Conservation (phyloP, 495 filamentous ascomycete genomes). For the Copromyces sp. region DNA sequence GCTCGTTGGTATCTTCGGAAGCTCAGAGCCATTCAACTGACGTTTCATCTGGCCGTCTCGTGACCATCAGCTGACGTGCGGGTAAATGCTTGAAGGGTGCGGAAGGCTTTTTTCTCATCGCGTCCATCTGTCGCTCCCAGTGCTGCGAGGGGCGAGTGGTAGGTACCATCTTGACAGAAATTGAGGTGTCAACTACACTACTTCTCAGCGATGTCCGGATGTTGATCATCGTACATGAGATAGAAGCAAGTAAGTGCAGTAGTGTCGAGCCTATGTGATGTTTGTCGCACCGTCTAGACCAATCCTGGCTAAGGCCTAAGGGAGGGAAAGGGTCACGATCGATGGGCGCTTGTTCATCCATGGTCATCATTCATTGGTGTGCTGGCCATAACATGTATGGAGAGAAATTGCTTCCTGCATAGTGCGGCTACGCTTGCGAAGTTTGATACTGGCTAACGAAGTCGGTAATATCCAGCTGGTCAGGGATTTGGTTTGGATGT, state of each 20-base stretch:
- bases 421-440: neutral
- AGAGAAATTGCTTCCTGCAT: neutral
- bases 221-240: neutral
- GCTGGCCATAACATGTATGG: neutral
- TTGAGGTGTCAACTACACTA: neutral
- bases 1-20: neutral
- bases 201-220: neutral
- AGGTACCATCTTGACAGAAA: neutral
- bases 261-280: neutral
- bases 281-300: neutral
- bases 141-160: neutral
- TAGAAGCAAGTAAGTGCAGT: neutral
- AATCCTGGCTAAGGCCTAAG: neutral
- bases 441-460: neutral
- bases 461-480: neutral
- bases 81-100: constrained; percentile 8
- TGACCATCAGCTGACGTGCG: constrained; percentile 15
- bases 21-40: neutral
- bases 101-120: neutral
- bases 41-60: constrained; percentile 8
- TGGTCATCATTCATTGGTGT: neutral
- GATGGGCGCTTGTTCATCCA: neutral
- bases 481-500: neutral
- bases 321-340: neutral
- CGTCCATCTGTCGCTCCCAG: neutral